Base-by-base conservation (phyloP, 2,329 filamentous ascomycete species). In the Aspergillus sergii region DNA sequence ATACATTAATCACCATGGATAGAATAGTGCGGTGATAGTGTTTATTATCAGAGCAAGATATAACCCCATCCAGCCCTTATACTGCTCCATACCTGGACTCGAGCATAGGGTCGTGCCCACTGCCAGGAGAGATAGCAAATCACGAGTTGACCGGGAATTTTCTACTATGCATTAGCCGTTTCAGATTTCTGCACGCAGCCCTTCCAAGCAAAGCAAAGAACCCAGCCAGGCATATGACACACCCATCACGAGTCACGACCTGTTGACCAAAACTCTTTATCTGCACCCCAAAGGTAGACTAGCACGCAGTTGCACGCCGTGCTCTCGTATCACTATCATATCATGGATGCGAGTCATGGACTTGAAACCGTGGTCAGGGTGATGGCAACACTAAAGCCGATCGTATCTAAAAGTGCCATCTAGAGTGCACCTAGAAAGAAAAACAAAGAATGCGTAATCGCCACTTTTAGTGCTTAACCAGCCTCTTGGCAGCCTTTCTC, bases 401-500 rank as follows among this genome's bases (percentile, higher is more conserved):
- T 55, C 26, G 32, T 55, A 55, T 55, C 9, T 19, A 9, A 39
- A 39, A 39, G 32, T 55, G 32, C 12, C 14, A 23, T 39, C 3
- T 39, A 26, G n/a, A 39, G 36, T n/a, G 32, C 14, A 32, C 19
- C 58, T 58, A 41, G 54, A 10, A 12, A 28, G 26, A 55, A 57
- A 41, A 50, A 51, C 9, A 26, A 48, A 56, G 61, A 53, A 62
- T 66, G 62, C 59, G 63, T 63, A 64, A 64, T 66, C 58, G 45
- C 53, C 28, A 16, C 28, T 41, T 11, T 58, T 68, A 67, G 66
- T 64, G 67, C 57, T 51, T n/a, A 55, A 46, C 53, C 30, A 53
- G 28, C 26, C 28, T 43, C 67, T 65, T 69, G 64, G 64, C 66
- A 55, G 2, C 30, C 34, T 34, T 14, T 39, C 11, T 34, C 34